Evolutionary conservation across 768 basidiomycete genomes (phyloP).

Genomic region (Suillus ampliporus): DNA sequence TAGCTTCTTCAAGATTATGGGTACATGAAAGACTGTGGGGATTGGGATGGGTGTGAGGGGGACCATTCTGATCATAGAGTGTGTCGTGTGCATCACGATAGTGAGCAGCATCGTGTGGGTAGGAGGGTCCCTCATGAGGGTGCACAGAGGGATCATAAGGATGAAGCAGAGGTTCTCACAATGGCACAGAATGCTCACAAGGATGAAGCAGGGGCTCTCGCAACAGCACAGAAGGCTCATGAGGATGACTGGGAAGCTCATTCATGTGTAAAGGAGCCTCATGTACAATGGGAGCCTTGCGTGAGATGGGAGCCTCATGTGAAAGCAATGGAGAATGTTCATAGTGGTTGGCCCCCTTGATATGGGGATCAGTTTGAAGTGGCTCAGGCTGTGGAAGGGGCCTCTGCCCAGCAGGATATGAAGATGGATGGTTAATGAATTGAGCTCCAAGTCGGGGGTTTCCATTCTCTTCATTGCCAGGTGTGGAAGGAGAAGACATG

Average conservation of each 20-base stretch:
- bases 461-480: background rate
- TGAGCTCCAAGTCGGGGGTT: background rate
- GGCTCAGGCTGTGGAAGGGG: background rate
- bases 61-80: background rate
- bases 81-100: background rate
- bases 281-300: background rate
- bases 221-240: background rate
- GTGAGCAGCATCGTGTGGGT: background rate
- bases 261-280: background rate
- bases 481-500: background rate
- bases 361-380: background rate
- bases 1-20: background rate
- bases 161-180: background rate
- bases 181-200: background rate
- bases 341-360: background rate
- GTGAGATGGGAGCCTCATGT: background rate
- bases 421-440: background rate
- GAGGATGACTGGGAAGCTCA: background rate
- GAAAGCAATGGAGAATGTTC: background rate
- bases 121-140: background rate
- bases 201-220: background rate
- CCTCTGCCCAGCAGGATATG: background rate
- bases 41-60: background rate
- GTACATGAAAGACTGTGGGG: background rate
- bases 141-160: background rate